Conservation (phyloP, 345 rosid genomes). For the Theobroma cacao region DNA sequence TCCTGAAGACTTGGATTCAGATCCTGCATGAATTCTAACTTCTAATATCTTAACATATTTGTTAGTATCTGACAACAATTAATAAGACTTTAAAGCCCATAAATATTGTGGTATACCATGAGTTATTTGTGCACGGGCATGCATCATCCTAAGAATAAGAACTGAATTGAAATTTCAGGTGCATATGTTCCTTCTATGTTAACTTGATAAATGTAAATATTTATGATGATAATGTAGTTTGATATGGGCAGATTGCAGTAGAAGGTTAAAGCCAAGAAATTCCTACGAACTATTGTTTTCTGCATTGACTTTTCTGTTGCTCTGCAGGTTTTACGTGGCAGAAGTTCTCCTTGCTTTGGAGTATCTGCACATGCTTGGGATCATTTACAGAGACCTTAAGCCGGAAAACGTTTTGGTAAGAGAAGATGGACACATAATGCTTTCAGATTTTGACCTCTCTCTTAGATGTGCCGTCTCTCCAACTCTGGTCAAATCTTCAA, state of each 20-base stretch:
- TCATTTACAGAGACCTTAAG: constrained; percentile 79
- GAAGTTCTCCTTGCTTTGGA: constrained; percentile 88
- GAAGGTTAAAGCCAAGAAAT: neutral
- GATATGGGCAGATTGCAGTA: neutral
- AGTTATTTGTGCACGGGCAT: too few relatives aligned
- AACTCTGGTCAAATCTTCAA: constrained; percentile 49
- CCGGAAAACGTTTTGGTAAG: constrained; percentile 80
- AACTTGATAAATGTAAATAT: too few relatives aligned
- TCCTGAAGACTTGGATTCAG: too few relatives aligned
- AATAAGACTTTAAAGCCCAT: too few relatives aligned
- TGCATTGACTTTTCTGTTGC: neutral
- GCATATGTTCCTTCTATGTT: too few relatives aligned
- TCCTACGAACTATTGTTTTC: neutral
- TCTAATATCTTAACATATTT: too few relatives aligned
- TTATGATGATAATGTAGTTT: neutral
- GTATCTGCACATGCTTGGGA: constrained; percentile 89
- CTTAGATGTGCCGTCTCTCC: constrained; percentile 64
- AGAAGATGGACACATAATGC: constrained; percentile 88
- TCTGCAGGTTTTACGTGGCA: constrained; percentile 70
- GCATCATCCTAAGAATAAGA: too few relatives aligned
- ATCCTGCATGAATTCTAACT: too few relatives aligned
- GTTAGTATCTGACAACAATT: too few relatives aligned
- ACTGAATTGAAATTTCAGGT: too few relatives aligned
- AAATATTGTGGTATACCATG: too few relatives aligned
- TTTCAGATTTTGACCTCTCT: constrained; percentile 83